Conservation (phyloP, 257 asterid genomes). For the Cinchona pubescens region DNA sequence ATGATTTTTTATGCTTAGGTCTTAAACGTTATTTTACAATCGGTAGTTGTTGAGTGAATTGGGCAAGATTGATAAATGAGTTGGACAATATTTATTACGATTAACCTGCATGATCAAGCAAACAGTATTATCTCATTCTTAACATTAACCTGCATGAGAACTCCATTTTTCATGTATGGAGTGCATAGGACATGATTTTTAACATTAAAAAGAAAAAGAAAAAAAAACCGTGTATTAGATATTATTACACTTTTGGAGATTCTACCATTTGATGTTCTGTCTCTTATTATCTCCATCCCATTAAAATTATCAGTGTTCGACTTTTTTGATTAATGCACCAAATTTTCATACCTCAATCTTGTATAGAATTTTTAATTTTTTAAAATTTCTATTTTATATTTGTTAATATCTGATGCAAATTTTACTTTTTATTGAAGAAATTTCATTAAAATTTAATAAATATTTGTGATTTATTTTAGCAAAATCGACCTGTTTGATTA, state of each 20-base stretch:
- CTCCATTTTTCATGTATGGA: conserved; percentile 88
- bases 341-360: too few species aligned
- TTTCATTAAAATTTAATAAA: too few species aligned
- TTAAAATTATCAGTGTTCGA: too few species aligned
- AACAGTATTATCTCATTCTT: conserved; percentile 21
- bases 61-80: neutral
- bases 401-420: too few species aligned
- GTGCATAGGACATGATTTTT: conserved; percentile 56
- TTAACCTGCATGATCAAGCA: neutral
- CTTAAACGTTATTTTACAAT: neutral
- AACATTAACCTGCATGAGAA: conserved; percentile 52
- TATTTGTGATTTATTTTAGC: too few species aligned
- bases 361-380: too few species aligned
- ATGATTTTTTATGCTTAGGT: neutral
- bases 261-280: neutral
- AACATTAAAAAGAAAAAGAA: conserved; percentile 1
- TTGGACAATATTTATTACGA: neutral
- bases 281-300: too few species aligned
- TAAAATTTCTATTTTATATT: too few species aligned
- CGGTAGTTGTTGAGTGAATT: neutral
- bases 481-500: too few species aligned
- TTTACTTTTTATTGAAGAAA: too few species aligned
- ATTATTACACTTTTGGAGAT: neutral
- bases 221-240: neutral
- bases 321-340: too few species aligned